Base-by-base conservation (phyloP, 352 stramenopile species). In the Pythium folliculosum region DNA sequence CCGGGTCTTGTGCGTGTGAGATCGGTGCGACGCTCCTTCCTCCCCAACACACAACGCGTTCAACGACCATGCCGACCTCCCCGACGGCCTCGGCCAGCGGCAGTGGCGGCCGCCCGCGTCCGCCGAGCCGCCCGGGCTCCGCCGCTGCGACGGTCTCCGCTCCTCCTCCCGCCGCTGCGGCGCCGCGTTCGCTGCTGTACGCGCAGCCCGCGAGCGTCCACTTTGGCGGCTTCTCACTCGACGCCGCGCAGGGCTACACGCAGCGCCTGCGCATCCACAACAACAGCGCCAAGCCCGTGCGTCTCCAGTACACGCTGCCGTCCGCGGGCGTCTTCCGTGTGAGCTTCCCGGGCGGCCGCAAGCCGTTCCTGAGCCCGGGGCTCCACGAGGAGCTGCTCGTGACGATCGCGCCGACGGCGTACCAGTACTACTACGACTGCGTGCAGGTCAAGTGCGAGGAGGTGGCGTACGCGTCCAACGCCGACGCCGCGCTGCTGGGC, bases 351-450 rank as follows among this genome's bases (percentile, higher is more conserved):
- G 57, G 63, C 19, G 70, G 86, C 13, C 86, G 87, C 14, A 81
- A 80, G 60, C 75, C 82, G 5, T 86, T 91, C 21, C 63, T 97
- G 8, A 87, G 87, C 1, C 76, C 90, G 1, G 91, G 91, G 0
- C 82, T 96, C 14, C 73, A 51, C 21, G 86, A 97, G 55, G 86
- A 95, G 47, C 73, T 97, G 47, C 35, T 83, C 23, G 77, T 97
- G 30, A 80, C 77, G 1, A 97, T 96, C 73, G 73, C 67, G 5
- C 79, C 89, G 0, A 54, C 63, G 7, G 81, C 89, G 40, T 94
- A 89, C 55, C 88, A 94, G 60, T 97, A 97, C 74, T 92, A 97
- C 73, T 94, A 96, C 76, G 91, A 97, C 75, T 94, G 82, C 56
- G 70, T 97, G 48, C 76, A 89, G 38, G 79, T 97, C 52, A 72